phyloP scores from a whole-genome alignment of 2,329 filamentous ascomycete genomes.

The Proliferodiscus dingleyae region DNA sequence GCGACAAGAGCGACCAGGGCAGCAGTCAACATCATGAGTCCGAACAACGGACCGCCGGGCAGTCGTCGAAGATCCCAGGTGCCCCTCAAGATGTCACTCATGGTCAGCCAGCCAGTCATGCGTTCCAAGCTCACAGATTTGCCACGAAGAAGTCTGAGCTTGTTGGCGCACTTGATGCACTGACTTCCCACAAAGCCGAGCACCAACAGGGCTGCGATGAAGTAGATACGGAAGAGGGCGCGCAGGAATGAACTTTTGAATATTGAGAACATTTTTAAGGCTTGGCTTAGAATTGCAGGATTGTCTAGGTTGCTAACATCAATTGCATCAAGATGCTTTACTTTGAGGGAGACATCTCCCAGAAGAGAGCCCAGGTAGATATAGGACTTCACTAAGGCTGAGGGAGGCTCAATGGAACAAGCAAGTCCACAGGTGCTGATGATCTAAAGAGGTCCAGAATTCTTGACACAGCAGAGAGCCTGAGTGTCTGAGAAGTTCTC shows the following conservation, averaged over 20 bases:
- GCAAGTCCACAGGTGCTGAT: too few species aligned
- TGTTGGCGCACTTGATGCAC: constrained; percentile 4
- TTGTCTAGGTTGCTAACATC: too few species aligned
- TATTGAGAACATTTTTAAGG: neutral
- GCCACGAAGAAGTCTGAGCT: constrained; percentile 1
- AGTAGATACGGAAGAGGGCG: neutral
- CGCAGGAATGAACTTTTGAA: neutral
- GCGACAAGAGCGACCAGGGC: constrained; percentile 3
- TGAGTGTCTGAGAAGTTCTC: too few species aligned
- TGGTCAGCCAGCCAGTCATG: constrained; percentile 7
- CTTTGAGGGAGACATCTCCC: too few species aligned
- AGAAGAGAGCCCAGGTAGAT: too few species aligned
- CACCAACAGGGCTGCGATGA: constrained; percentile 1
- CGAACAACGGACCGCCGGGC: constrained; percentile 4
- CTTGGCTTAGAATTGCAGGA: too few species aligned
- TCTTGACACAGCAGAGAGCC: too few species aligned
- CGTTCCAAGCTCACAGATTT: constrained; percentile 1
- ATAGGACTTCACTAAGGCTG: too few species aligned
- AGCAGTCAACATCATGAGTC: constrained; percentile 5
- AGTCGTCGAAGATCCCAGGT: constrained; percentile 3
- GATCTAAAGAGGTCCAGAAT: too few species aligned
- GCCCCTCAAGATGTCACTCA: neutral
- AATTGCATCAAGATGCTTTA: too few species aligned
- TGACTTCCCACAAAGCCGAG: constrained; percentile 5
- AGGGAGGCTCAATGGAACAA: too few species aligned